Evolutionary conservation across 2,329 filamentous ascomycete species (phyloP).

Genomic region (Aureobasidium sp.): DNA sequence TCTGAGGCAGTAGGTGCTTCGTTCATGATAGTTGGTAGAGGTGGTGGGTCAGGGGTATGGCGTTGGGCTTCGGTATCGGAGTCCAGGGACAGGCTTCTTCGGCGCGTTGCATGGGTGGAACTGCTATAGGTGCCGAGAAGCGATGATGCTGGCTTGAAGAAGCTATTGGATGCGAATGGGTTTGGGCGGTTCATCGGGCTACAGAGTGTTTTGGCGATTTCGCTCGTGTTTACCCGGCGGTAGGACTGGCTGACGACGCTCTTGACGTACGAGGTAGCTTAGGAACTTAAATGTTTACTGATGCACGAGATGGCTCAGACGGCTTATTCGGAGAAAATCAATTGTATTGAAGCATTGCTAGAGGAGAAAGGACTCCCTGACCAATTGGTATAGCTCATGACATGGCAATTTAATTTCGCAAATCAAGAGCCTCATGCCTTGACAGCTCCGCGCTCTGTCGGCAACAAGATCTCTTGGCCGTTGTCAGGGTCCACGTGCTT

Average conservation of each 20-base stretch:
- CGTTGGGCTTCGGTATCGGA: conserved; percentile 25
- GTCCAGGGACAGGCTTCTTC: conserved; percentile 25
- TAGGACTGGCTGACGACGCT: not conserved
- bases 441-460: not conserved
- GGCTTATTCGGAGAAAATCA: not conserved
- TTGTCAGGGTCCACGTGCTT: conserved; percentile 1
- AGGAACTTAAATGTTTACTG: not conserved
- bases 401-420: not conserved
- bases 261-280: not conserved
- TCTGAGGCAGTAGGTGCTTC: not conserved
- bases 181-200: conserved; percentile 18
- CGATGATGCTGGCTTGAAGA: conserved; percentile 31
- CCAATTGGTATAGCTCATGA: not conserved
- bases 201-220: not conserved
- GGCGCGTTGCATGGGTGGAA: conserved; percentile 17
- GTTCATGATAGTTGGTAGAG: conserved; percentile 2
- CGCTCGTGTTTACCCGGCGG: not conserved
- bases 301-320: not conserved
- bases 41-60: conserved; percentile 12
- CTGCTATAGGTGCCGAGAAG: conserved; percentile 22
- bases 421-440: not conserved
- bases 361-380: not conserved
- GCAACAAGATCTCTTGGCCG: not conserved
- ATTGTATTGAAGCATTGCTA: not conserved
- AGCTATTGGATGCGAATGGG: conserved; percentile 21